Evolutionary conservation across 148 eudicot genomes (phyloP), one percentile per base, ranked within the genome.

Genomic region (Arctostaphylos glauca): DNA sequence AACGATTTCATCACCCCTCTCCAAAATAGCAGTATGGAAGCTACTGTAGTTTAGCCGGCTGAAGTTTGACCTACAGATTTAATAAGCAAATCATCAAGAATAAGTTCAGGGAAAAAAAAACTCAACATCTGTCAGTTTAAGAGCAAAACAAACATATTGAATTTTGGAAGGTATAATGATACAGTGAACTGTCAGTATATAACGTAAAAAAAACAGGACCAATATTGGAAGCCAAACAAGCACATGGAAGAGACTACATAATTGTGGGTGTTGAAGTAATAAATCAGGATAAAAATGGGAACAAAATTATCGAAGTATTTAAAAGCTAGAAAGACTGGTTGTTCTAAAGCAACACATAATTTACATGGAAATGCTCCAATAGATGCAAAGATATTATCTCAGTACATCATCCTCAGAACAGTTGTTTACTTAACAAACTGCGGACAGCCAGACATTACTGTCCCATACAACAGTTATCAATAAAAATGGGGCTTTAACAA

Each of bases 1-100:
- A 79, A 94, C 85, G 76, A 97, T 89, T 87, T 97, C 99, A 88
- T 97, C 99, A 80, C 96, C 97, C 83, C 90, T 93, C 84, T 97
- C 99, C 94, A 97, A 84, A 78, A 97, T 85, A 68, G 89, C 93
- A 64, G 99, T 93, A 83, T 89, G 94, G 81, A 94, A 97, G 76
- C 97, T 90, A 86, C 89, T 90, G 84, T 88, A 97, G 87, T 97
- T 86, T 81, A 97, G 82, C 82, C 99, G 92, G 75, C 89, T 92
- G 67, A 97, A 92, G 90, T 97, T 94, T 84, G 99, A 95, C 79
- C 99, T 97, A 83, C 84, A 80, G 9, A 77, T 54, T 46, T 38
- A 76, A 86, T 49, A 67, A 68, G 44, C 44, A 62, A 85, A 43
- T 77, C 72, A 13, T 19, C 43, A 50, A 56, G 23, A 48, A 74